Evolutionary conservation across 2,329 filamentous ascomycete genomes (phyloP).

Genomic region (Aspergillus fumigatus): DNA sequence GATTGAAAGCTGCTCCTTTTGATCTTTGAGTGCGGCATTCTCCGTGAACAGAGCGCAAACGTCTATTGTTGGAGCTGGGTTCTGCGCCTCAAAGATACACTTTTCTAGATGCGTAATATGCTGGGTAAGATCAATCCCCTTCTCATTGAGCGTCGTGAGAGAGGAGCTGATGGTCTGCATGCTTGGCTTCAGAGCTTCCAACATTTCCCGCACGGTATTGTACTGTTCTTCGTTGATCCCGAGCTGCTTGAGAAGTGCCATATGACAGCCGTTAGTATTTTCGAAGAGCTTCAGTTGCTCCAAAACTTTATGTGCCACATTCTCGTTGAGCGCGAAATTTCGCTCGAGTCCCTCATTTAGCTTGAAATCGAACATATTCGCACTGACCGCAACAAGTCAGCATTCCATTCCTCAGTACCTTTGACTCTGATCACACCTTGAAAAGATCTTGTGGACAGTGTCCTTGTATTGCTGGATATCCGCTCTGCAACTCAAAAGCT

Average conservation of each 20-base stretch:
- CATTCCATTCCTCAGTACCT: neutral
- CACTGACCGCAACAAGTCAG: constrained; percentile 13
- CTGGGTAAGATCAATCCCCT: constrained; percentile 22
- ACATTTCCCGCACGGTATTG: constrained; percentile 13
- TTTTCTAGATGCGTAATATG: constrained; percentile 23
- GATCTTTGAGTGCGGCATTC: constrained; percentile 21
- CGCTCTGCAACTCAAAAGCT: constrained; percentile 8
- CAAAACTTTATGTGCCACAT: constrained; percentile 11
- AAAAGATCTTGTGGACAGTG: constrained; percentile 12
- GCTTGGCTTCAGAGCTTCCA: constrained; percentile 16
- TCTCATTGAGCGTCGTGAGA: constrained; percentile 18
- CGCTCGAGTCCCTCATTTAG: constrained; percentile 14
- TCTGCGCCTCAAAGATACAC: constrained; percentile 16
- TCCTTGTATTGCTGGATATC: constrained; percentile 17
- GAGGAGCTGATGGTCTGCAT: constrained; percentile 15
- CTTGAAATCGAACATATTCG: constrained; percentile 15
- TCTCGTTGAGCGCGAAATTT: constrained; percentile 12
- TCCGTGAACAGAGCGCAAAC: constrained; percentile 19
- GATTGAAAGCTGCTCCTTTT: constrained; percentile 18
- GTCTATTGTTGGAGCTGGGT: constrained; percentile 18
- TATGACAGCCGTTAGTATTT: constrained; percentile 12
- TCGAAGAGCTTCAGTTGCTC: constrained; percentile 20
- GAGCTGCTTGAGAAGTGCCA: constrained; percentile 20
- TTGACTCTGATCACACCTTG: constrained; percentile 19
- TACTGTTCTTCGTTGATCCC: constrained; percentile 14